Conservation (phyloP, 345 rosid species). For the Brassica rapa region DNA sequence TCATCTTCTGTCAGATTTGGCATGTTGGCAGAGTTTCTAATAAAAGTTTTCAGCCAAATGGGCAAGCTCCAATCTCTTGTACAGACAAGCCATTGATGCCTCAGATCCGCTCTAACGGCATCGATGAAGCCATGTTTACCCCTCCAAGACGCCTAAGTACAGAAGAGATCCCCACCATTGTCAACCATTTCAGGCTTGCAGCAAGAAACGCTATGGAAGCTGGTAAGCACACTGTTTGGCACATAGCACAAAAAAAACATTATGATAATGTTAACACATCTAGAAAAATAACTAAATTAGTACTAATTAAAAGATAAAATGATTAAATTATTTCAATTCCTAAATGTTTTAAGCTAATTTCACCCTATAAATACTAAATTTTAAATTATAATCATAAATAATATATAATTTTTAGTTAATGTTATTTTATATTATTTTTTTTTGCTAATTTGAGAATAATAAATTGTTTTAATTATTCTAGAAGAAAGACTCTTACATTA, state of each 20-base stretch:
- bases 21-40: constrained; percentile 76
- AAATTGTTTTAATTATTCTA: not conserved
- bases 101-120: constrained; percentile 46
- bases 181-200: constrained; percentile 67
- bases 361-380: not conserved
- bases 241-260: too few species aligned
- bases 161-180: constrained; percentile 66
- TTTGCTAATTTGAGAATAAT: not conserved
- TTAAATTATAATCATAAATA: not conserved
- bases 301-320: not conserved
- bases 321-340: not conserved
- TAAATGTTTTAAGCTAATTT: not conserved
- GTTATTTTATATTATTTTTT: too few species aligned
- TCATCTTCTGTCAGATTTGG: constrained; percentile 73
- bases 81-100: constrained; percentile 58
- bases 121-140: constrained; percentile 45
- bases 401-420: too few species aligned
- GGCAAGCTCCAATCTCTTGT: constrained; percentile 63
- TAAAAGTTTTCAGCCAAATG: constrained; percentile 61
- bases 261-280: too few species aligned
- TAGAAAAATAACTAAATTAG: not conserved
- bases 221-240: constrained; percentile 39
- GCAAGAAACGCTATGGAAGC: constrained; percentile 83
- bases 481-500: constrained; percentile 14
- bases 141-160: constrained; percentile 58